These are phyloP conservation scores for Austropuccinia psidii DNA, from an alignment of 1,284 basidiomycete genomes.

Conservation along the genomic window DNA sequence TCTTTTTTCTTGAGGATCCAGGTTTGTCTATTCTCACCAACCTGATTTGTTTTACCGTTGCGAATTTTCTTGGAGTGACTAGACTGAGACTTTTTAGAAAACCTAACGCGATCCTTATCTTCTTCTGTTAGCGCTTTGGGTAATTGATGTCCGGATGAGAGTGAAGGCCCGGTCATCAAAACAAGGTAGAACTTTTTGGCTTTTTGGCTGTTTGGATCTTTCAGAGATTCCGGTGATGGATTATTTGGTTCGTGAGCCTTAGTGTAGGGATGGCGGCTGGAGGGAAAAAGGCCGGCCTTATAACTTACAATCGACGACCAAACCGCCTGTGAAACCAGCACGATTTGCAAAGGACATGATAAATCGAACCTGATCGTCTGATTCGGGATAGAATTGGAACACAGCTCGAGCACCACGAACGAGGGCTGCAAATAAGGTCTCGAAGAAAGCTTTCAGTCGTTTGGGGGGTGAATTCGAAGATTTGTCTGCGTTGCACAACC, in stretches of 20 bases:
- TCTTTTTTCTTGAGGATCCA: constrained; percentile 57
- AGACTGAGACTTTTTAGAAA: neutral
- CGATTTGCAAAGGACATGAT: constrained; percentile 88
- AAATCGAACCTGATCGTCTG: constrained; percentile 89
- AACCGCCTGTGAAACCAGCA: constrained; percentile 92
- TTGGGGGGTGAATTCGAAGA: constrained; percentile 85
- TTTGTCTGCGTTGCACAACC: constrained; percentile 95
- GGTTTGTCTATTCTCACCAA: constrained; percentile 25
- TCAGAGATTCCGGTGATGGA: neutral
- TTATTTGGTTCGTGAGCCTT: neutral
- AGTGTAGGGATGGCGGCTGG: neutral
- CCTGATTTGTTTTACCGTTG: neutral
- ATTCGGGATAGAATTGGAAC: constrained; percentile 90
- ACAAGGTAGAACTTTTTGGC: constrained; percentile 48
- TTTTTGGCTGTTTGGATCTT: constrained; percentile 47
- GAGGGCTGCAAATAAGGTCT: constrained; percentile 83
- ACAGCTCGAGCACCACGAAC: constrained; percentile 87
- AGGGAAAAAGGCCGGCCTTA: neutral
- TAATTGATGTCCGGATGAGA: constrained; percentile 11
- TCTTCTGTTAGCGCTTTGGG: constrained; percentile 20
- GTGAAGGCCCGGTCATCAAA: constrained; percentile 38
- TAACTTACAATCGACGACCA: constrained; percentile 71
- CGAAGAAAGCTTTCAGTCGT: constrained; percentile 88
- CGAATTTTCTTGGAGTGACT: neutral
- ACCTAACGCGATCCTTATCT: neutral